Evolutionary conservation across 164 flowering plant genomes (phyloP).

Genomic region (Aristolochia contorta): DNA sequence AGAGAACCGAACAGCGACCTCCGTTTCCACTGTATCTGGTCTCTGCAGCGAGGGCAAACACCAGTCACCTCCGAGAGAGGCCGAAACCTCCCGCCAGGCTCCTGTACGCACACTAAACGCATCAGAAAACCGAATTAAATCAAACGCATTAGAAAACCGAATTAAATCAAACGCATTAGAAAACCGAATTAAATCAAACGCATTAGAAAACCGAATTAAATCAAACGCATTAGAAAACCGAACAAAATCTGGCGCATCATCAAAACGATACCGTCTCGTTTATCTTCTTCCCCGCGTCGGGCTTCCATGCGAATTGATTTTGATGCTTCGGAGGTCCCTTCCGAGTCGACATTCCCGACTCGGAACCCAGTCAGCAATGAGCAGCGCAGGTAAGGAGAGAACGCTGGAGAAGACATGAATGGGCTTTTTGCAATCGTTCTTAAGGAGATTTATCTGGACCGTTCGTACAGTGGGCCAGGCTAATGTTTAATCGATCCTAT

Average conservation of each 20-base stretch:
- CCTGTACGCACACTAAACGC: conserved; percentile 28
- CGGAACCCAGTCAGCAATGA: neutral
- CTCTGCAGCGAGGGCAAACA: conserved; percentile 70
- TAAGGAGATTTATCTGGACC: too few relatives aligned
- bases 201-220: neutral
- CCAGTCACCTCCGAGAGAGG: conserved; percentile 82
- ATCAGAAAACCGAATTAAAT: too few relatives aligned
- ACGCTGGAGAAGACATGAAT: too few relatives aligned
- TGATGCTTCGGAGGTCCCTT: conserved; percentile 15
- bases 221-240: neutral
- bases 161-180: neutral
- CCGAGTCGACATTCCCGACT: conserved; percentile 6
- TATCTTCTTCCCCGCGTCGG: conserved; percentile 54
- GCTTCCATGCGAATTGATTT: conserved; percentile 57
- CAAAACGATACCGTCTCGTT: conserved; percentile 66
- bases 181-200: neutral
- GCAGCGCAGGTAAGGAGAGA: too few relatives aligned
- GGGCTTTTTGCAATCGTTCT: too few relatives aligned
- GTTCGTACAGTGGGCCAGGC: too few relatives aligned
- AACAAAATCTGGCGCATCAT: neutral
- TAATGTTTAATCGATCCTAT: too few relatives aligned
- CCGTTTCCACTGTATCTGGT: conserved; percentile 96
- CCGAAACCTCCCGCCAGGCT: conserved; percentile 67
- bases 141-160: neutral
- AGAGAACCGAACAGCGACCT: conserved; percentile 14